Conservation (phyloP, 345 rosid species). For the Sonneratia caseolaris region DNA sequence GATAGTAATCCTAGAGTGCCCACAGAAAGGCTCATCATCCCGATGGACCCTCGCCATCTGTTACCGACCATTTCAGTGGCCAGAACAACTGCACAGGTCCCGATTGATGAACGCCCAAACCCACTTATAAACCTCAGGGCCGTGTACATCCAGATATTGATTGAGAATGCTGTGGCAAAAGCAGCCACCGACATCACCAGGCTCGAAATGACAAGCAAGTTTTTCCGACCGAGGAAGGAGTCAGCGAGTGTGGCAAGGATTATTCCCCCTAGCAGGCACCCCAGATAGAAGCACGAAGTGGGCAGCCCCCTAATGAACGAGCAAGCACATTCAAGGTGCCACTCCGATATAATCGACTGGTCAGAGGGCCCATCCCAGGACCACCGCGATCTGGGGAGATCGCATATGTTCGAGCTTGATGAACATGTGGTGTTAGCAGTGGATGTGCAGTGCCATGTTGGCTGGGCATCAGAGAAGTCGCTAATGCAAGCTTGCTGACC, state of each 20-base stretch:
- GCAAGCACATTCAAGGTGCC: slow-evolving; percentile 14
- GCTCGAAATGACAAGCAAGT: slow-evolving; percentile 20
- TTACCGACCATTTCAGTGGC: slow-evolving; percentile 34
- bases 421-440: neutral
- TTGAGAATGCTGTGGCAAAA: slow-evolving; percentile 19
- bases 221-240: slow-evolving; percentile 28
- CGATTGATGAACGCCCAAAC: slow-evolving; percentile 21
- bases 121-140: slow-evolving; percentile 23
- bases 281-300: slow-evolving; percentile 16
- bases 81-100: slow-evolving; percentile 26
- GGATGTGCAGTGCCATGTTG: slow-evolving; percentile 17
- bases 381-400: slow-evolving; percentile 4
- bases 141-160: slow-evolving; percentile 28
- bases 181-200: slow-evolving; percentile 25
- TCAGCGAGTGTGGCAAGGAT: slow-evolving; percentile 23
- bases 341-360: slow-evolving; percentile 16
- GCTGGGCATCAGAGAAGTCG: slow-evolving; percentile 20
- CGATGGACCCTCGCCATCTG: slow-evolving; percentile 37
- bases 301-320: slow-evolving; percentile 12
- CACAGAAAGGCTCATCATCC: slow-evolving; percentile 31
- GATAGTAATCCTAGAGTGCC: slow-evolving; percentile 45
- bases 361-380: slow-evolving; percentile 10
- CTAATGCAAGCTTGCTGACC: slow-evolving; percentile 16
- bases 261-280: slow-evolving; percentile 27
- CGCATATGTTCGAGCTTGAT: slow-evolving; percentile 5